phyloP scores from a whole-genome alignment of 2,329 filamentous ascomycete genomes.

The Cladosporium sphaerospermum region DNA sequence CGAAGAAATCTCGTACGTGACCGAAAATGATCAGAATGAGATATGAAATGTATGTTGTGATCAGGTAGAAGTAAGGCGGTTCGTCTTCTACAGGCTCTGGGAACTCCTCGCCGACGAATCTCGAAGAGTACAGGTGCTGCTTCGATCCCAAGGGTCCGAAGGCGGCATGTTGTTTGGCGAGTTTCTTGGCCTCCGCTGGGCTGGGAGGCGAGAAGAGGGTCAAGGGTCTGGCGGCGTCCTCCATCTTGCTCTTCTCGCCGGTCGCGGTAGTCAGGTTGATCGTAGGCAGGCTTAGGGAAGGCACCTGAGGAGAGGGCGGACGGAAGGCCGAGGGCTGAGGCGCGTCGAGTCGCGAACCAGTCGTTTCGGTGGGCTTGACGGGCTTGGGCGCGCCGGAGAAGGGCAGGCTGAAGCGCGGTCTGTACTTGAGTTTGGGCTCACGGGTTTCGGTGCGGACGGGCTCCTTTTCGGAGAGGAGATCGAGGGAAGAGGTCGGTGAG shows the following conservation, averaged over 20 bases:
- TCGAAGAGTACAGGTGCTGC: slow-evolving; percentile 82
- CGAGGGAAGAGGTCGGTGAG: slow-evolving; percentile 41
- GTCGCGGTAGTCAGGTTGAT: slow-evolving; percentile 87
- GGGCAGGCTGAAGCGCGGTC: slow-evolving; percentile 25
- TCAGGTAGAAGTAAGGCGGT: slow-evolving; percentile 90
- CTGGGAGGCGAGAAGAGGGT: slow-evolving; percentile 85
- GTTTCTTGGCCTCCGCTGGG: slow-evolving; percentile 69
- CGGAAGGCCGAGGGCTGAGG: slow-evolving; percentile 54
- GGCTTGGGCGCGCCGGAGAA: slow-evolving; percentile 26
- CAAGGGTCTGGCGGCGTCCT: slow-evolving; percentile 64
- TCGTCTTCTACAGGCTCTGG: slow-evolving; percentile 85
- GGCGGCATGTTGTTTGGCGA: slow-evolving; percentile 76
- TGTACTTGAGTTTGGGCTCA: slow-evolving; percentile 20
- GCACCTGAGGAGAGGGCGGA: slow-evolving; percentile 57
- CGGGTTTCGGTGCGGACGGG: slow-evolving; percentile 26
- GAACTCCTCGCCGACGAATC: slow-evolving; percentile 74
- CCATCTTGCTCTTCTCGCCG: slow-evolving; percentile 66
- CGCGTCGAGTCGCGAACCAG: slow-evolving; percentile 22
- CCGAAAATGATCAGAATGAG: slow-evolving; percentile 91
- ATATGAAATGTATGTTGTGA: slow-evolving; percentile 98
- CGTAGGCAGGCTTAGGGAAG: slow-evolving; percentile 74
- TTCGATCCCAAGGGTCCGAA: slow-evolving; percentile 79
- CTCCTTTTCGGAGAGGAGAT: slow-evolving; percentile 49
- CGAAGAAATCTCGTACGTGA: slow-evolving; percentile 94
- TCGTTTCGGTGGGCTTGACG: slow-evolving; percentile 21